These are phyloP conservation scores for Septoria linicola DNA, from an alignment of 2,329 filamentous ascomycete genomes.

Conservation along the genomic window DNA sequence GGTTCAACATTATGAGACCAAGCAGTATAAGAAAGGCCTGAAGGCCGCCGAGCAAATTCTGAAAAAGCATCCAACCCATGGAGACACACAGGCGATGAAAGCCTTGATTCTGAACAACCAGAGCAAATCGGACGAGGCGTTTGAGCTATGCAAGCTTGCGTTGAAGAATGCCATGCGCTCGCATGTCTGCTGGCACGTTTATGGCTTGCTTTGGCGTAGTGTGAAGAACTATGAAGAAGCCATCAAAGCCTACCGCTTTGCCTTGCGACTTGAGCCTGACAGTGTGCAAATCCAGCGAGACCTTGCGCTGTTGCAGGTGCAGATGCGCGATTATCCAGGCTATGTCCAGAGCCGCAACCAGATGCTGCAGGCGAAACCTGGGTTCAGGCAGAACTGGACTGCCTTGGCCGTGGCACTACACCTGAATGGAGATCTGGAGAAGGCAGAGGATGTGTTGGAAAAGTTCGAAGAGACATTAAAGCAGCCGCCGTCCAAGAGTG, in stretches of 20 bases:
- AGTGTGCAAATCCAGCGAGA: conserved; percentile 92
- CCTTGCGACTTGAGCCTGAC: conserved; percentile 87
- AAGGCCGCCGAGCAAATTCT: conserved; percentile 97
- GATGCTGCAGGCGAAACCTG: conserved; percentile 83
- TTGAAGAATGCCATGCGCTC: conserved; percentile 97
- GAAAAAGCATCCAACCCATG: conserved; percentile 91
- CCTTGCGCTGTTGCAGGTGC: conserved; percentile 85
- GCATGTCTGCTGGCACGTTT: conserved; percentile 99
- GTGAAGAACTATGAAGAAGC: conserved; percentile 98
- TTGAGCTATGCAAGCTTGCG: conserved; percentile 86
- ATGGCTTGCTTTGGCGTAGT: conserved; percentile 86
- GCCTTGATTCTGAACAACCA: conserved; percentile 91
- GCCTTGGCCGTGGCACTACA: conserved; percentile 94
- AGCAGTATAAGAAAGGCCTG: conserved; percentile 86
- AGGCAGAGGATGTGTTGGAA: conserved; percentile 86
- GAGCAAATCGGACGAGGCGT: conserved; percentile 91
- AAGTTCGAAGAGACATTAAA: conserved; percentile 95
- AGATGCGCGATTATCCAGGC: conserved; percentile 93
- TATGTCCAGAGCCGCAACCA: conserved; percentile 85
- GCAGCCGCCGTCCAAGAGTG: conserved; percentile 68
- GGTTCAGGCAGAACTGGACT: conserved; percentile 91
- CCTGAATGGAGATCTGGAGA: conserved; percentile 75
- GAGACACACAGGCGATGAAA: conserved; percentile 98
- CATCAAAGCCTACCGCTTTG: conserved; percentile 98
- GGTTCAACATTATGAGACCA: conserved; percentile 94